phyloP scores from a whole-genome alignment of 305 asterid species.

The Fraxinus sp. region DNA sequence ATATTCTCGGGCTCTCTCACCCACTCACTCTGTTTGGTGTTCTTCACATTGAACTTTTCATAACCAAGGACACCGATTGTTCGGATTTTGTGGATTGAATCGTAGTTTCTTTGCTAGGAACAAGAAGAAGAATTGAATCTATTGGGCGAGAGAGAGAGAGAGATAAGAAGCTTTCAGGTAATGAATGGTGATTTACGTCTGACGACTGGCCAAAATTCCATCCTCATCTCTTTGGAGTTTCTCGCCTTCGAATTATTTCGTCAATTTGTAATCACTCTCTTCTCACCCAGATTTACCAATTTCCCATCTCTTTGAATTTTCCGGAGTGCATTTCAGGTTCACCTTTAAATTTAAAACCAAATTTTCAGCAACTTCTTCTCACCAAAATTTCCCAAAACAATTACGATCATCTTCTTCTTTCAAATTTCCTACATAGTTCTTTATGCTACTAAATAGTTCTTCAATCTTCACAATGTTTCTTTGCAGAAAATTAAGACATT shows the following conservation, averaged over 20 bases:
- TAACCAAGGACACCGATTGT: neutral
- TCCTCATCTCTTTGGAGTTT: neutral
- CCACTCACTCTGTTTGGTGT: neutral
- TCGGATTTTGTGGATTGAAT: neutral
- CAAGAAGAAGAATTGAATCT: neutral
- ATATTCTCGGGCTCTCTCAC: neutral
- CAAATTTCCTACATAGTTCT: neutral
- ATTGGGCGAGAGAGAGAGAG: constrained; percentile 6
- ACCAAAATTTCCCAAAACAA: neutral
- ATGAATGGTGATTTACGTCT: constrained; percentile 7
- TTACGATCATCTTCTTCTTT: neutral
- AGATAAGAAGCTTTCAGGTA: constrained; percentile 26
- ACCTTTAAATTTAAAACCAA: neutral
- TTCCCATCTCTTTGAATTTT: neutral
- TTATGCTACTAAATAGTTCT: neutral
- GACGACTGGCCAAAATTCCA: neutral
- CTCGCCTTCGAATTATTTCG: constrained; percentile 21
- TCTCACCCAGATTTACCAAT: constrained; percentile 2
- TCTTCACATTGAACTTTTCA: neutral
- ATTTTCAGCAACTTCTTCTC: neutral
- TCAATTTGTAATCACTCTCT: constrained; percentile 19
- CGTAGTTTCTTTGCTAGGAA: neutral
- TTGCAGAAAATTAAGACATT: neutral
- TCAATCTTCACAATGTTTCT: neutral
- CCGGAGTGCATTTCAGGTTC: neutral